These are phyloP conservation scores for Brasenia schreberi DNA, from an alignment of 164 flowering plant genomes.

Conservation along the genomic window DNA sequence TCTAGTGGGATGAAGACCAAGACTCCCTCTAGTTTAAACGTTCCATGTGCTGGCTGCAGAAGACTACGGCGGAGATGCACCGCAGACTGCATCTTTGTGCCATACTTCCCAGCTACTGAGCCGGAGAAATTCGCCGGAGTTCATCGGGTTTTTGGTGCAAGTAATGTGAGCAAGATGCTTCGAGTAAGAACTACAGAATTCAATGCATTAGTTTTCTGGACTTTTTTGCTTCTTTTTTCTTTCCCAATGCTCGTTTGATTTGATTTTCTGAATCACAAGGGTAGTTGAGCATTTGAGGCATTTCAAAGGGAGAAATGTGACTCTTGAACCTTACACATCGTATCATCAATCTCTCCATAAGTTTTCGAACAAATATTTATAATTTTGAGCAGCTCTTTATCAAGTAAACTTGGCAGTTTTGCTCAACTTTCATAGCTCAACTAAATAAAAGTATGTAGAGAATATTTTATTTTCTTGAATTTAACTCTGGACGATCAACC, in stretches of 20 bases:
- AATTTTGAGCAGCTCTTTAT: no score
- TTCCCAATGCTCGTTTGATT: background rate
- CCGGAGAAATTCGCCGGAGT: slow-evolving; percentile 5
- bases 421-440: no score
- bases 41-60: slow-evolving; percentile 7
- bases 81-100: slow-evolving; percentile 9
- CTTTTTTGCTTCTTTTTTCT: background rate
- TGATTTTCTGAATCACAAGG: no score
- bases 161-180: slow-evolving; percentile 6
- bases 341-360: no score
- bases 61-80: slow-evolving; percentile 9
- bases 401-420: no score
- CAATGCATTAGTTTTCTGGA: background rate
- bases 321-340: no score
- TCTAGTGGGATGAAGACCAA: background rate
- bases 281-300: no score
- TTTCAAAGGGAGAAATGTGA: no score
- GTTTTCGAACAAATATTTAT: no score
- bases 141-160: slow-evolving; percentile 6
- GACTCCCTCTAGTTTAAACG: background rate
- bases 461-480: no score
- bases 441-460: no score
- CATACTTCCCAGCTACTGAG: slow-evolving; percentile 3
- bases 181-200: background rate
- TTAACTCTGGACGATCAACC: no score